Conservation (phyloP, 371 early-diverging fungal species). For the Dichotomocladium elegans region DNA sequence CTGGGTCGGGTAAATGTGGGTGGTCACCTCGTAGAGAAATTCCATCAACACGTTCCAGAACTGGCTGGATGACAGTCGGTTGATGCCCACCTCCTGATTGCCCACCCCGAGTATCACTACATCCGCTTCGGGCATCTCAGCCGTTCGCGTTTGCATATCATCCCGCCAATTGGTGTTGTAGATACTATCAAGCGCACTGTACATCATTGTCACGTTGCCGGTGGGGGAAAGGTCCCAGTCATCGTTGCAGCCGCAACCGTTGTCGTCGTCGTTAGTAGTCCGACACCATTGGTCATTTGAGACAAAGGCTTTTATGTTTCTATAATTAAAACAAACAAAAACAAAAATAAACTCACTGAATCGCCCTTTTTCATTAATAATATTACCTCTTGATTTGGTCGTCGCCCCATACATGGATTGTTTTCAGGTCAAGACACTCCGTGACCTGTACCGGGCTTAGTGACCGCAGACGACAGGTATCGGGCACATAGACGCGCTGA, state of each 20-base stretch:
- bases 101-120: constrained; percentile 27
- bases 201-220: too few species aligned
- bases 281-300: not conserved
- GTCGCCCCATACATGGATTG: constrained; percentile 35
- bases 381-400: constrained; percentile 20
- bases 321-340: too few species aligned
- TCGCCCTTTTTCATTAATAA: not conserved
- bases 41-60: constrained; percentile 19
- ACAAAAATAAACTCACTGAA: not conserved
- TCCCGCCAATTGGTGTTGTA: constrained; percentile 19
- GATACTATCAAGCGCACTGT: too few species aligned
- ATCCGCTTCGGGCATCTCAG: constrained; percentile 22
- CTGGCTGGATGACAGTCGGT: constrained; percentile 17
- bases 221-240: too few species aligned
- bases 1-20: constrained; percentile 18
- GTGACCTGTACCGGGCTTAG: constrained; percentile 6
- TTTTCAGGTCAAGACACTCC: constrained; percentile 17
- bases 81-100: constrained; percentile 19
- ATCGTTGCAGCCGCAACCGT: constrained; percentile 2
- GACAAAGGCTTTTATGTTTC: not conserved
- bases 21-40: constrained; percentile 8
- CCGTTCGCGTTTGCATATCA: constrained; percentile 5
- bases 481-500: constrained; percentile 8
- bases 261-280: constrained; percentile 4
- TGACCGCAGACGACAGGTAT: constrained; percentile 13